These are phyloP conservation scores for Exutisphaerella laricina DNA, from an alignment of 2,329 filamentous ascomycete genomes.

Conservation along the genomic window DNA sequence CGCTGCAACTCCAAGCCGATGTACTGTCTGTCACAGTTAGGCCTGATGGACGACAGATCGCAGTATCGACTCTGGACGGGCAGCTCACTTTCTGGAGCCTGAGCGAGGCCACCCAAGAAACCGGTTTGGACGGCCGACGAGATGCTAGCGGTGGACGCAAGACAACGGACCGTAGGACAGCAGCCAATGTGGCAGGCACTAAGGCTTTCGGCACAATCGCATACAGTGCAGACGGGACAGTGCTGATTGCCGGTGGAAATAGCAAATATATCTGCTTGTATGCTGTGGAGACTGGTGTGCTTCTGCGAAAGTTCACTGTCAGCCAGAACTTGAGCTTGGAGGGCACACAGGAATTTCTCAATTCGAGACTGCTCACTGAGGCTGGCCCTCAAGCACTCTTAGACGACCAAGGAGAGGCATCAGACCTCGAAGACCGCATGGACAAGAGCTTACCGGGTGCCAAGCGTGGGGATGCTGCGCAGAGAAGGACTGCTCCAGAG, in stretches of 20 bases:
- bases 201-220: constrained; percentile 84
- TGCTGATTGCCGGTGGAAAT: constrained; percentile 84
- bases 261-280: constrained; percentile 99
- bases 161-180: constrained; percentile 78
- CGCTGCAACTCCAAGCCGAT: constrained; percentile 85
- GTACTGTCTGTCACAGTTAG: constrained; percentile 80
- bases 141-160: constrained; percentile 92
- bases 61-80: constrained; percentile 86
- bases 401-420: constrained; percentile 81
- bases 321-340: constrained; percentile 93
- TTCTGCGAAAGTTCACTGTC: constrained; percentile 93
- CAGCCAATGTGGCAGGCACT: constrained; percentile 82
- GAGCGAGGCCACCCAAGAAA: constrained; percentile 77
- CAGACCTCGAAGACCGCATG: constrained; percentile 77
- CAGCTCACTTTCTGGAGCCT: constrained; percentile 95
- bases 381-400: constrained; percentile 79
- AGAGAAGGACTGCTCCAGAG: constrained; percentile 69
- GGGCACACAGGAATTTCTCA: constrained; percentile 94
- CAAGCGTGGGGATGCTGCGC: constrained; percentile 78
- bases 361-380: constrained; percentile 86
- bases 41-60: constrained; percentile 85
- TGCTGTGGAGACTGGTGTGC: constrained; percentile 83
- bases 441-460: constrained; percentile 78
- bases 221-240: constrained; percentile 89
- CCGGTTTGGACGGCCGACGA: constrained; percentile 79